These are phyloP conservation scores for Lindgomyces ingoldianus DNA, from an alignment of 495 filamentous ascomycete species.

Conservation along the genomic window DNA sequence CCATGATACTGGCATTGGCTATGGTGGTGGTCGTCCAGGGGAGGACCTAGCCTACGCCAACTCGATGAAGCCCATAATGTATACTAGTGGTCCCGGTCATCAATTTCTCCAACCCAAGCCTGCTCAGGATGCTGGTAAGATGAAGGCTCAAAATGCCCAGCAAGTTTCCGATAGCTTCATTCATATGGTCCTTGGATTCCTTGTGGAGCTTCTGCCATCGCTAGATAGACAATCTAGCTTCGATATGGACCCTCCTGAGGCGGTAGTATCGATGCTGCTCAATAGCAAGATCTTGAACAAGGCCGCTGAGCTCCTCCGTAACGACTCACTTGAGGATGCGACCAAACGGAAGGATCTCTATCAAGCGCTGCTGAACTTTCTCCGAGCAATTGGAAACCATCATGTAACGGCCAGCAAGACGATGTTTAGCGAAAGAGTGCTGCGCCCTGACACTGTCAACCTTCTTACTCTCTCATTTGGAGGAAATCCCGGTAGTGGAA, in stretches of 20 bases:
- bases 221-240: conserved; percentile 14
- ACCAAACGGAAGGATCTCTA: conserved; percentile 39
- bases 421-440: conserved; percentile 26
- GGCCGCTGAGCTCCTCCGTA: conserved; percentile 41
- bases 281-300: conserved; percentile 38
- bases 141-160: conserved; percentile 20
- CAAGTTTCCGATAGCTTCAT: conserved; percentile 21
- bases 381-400: conserved; percentile 29
- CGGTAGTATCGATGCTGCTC: conserved; percentile 35
- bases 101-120: background rate
- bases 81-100: background rate
- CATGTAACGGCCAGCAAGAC: conserved; percentile 7
- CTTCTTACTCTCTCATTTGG: conserved; percentile 32
- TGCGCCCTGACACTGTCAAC: conserved; percentile 30
- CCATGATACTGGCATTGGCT: conserved; percentile 9
- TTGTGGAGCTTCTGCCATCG: conserved; percentile 31
- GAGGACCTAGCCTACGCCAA: background rate
- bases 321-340: conserved; percentile 45
- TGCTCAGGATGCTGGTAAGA: background rate
- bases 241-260: conserved; percentile 34
- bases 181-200: conserved; percentile 11
- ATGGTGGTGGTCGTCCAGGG: conserved; percentile 3
- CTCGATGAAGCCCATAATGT: background rate
- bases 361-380: conserved; percentile 35
- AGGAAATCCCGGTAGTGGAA: background rate